Evolutionary conservation across 495 filamentous ascomycete genomes (phyloP).

Genomic region (Lasiosphaeria miniovina): DNA sequence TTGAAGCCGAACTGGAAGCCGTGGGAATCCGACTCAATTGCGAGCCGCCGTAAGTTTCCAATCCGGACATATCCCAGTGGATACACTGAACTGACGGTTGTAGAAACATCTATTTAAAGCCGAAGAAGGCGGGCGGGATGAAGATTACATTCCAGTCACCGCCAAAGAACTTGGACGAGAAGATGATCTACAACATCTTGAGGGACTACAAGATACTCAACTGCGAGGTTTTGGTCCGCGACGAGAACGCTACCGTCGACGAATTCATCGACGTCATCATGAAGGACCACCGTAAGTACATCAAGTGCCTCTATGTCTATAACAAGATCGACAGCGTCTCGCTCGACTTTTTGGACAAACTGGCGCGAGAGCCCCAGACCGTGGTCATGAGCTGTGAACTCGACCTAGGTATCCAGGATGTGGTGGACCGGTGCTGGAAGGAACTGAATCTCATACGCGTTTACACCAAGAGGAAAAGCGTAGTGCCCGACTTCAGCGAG

Average conservation of each 20-base stretch:
- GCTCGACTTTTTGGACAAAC: conserved; percentile 84
- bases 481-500: conserved; percentile 87
- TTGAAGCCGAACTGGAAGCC: conserved; percentile 92
- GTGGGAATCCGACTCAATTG: conserved; percentile 94
- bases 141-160: conserved; percentile 93
- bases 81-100: conserved; percentile 8
- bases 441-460: conserved; percentile 87
- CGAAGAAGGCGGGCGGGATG: conserved; percentile 95
- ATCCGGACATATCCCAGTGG: background rate
- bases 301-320: conserved; percentile 94
- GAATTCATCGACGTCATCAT: conserved; percentile 98
- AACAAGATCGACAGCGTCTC: conserved; percentile 99
- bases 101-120: conserved; percentile 98
- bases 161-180: conserved; percentile 90
- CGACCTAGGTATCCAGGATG: conserved; percentile 93
- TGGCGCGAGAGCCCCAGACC: conserved; percentile 90
- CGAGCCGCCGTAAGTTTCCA: conserved; percentile 71
- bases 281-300: conserved; percentile 98
- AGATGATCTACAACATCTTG: conserved; percentile 94
- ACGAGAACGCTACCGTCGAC: conserved; percentile 94
- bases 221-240: conserved; percentile 91
- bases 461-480: conserved; percentile 95
- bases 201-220: conserved; percentile 99
- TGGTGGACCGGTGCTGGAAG: conserved; percentile 93
- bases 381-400: conserved; percentile 98